Evolutionary conservation across 129 eudicot species (phyloP).

Genomic region (Scalesia atractyloides): DNA sequence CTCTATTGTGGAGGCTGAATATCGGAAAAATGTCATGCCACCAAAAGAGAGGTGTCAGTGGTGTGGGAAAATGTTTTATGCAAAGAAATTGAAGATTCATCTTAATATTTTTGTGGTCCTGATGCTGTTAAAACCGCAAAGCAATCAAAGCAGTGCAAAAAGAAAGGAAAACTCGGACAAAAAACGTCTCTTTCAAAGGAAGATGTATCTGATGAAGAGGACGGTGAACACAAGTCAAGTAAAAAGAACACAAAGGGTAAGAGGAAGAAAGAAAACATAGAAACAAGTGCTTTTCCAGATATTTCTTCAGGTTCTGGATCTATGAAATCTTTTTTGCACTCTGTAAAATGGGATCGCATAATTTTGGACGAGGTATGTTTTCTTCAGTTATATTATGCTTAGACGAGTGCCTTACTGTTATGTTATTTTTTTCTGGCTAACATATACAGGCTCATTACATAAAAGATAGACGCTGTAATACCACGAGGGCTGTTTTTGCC

Average conservation of each 20-base stretch:
- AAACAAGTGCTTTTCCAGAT: slow-evolving; percentile 28
- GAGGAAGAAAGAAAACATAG: slow-evolving; percentile 27
- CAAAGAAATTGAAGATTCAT: slow-evolving; percentile 58
- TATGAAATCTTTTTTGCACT: slow-evolving; percentile 65
- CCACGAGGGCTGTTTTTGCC: slow-evolving; percentile 87
- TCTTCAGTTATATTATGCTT: neutral
- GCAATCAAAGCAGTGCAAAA: slow-evolving; percentile 78
- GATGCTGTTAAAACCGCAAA: slow-evolving; percentile 62
- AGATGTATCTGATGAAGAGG: slow-evolving; percentile 30
- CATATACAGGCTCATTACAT: slow-evolving; percentile 79
- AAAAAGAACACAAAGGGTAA: slow-evolving; percentile 36
- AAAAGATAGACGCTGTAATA: slow-evolving; percentile 81
- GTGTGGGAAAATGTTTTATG: slow-evolving; percentile 71
- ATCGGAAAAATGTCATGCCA: slow-evolving; percentile 71
- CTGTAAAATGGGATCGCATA: slow-evolving; percentile 77
- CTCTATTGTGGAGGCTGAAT: slow-evolving; percentile 78
- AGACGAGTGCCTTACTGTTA: neutral
- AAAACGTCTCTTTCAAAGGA: slow-evolving; percentile 29
- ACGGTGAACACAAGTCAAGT: slow-evolving; percentile 21
- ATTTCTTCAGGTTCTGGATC: slow-evolving; percentile 32
- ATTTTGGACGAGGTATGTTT: slow-evolving; percentile 81
- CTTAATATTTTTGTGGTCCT: slow-evolving; percentile 79
- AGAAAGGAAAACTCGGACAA: slow-evolving; percentile 35
- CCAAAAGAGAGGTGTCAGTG: slow-evolving; percentile 72
- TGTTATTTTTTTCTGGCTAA: neutral